Evolutionary conservation across 2,329 filamentous ascomycete genomes (phyloP), one percentile per base, ranked within the genome.

Genomic region (Waltergamsia citrina): DNA sequence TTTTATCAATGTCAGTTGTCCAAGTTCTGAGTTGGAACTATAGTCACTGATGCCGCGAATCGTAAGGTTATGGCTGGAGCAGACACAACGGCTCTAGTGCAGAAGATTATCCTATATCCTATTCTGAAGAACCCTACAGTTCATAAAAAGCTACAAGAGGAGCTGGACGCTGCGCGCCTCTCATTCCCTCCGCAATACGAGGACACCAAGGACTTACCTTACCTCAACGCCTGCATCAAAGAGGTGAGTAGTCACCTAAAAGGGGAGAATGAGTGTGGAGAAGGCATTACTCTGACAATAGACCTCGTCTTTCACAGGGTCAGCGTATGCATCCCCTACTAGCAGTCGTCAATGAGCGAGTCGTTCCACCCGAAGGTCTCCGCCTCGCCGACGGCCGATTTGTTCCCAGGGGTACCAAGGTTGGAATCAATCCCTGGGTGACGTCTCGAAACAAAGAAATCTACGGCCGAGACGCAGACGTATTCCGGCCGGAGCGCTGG

Each of bases 181-280:
- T 40, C 41, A 1, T 41, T 38, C 17, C 43, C 39, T 19, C 32
- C 43, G 16, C 39, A 48, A 43, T 40, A 41, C 26, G 24, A 28
- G 8, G 38, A 47, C 11, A 41, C 50, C 23, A 53, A 42, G 18
- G 48, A 44, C 18, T 50, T 59, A 9, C 54, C 50, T 14, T 67
- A 71, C 43, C 59, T 75, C 8, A 56, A 66, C 28, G 69, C 69
- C 4, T 62, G 69, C 3, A 56, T 75, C 15, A 64, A 62, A 15
- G 73, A 78, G n/a, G n/a, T n/a, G n/a, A n/a, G n/a, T n/a, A n/a
- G n/a, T n/a, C n/a, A n/a, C n/a, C n/a, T n/a, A 45, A 57, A 9
- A 21, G 33, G 36, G n/a, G 23, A n/a, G n/a, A n/a, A n/a, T n/a
- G n/a, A n/a, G n/a, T n/a, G n/a, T n/a, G n/a, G n/a, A n/a, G n/a